Evolutionary conservation across 352 stramenopile species (phyloP).

Genomic region (Globisporangium rhizosaccharum): DNA sequence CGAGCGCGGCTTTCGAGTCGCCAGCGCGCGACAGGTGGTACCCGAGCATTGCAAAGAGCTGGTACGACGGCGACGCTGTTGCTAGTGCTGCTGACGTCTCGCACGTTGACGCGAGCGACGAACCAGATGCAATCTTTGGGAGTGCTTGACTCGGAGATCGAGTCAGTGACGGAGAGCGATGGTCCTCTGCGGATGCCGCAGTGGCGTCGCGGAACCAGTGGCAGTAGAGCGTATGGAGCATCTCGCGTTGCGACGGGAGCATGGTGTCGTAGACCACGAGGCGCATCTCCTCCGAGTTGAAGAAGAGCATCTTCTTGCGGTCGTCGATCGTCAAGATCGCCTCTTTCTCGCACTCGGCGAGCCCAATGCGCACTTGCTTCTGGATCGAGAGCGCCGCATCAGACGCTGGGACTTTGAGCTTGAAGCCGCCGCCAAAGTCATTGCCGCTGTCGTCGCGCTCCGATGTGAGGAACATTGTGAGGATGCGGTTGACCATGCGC

Average conservation of each 20-base stretch:
- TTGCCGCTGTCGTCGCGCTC: conserved; percentile 33
- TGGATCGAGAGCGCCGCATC: conserved; percentile 35
- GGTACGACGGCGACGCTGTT: conserved; percentile 20
- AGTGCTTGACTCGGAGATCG: not conserved
- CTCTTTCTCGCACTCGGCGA: conserved; percentile 21
- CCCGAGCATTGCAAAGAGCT: conserved; percentile 55
- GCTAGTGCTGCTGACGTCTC: not conserved
- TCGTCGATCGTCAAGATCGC: conserved; percentile 44
- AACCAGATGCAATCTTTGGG: not conserved
- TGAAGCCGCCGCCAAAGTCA: conserved; percentile 19
- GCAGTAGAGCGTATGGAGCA: conserved; percentile 58
- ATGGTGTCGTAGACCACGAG: conserved; percentile 64
- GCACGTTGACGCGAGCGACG: not conserved
- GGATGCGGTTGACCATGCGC: conserved; percentile 45
- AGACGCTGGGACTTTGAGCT: conserved; percentile 32
- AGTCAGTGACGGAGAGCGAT: no score
- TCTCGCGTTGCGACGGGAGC: conserved; percentile 56
- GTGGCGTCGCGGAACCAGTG: conserved; percentile 43
- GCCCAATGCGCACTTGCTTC: conserved; percentile 40
- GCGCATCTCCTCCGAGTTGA: conserved; percentile 62
- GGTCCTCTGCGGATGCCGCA: not conserved
- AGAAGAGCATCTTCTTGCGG: conserved; percentile 52
- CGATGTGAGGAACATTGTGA: conserved; percentile 34
- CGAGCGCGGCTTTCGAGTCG: conserved; percentile 45
- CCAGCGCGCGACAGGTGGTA: conserved; percentile 60